These are phyloP conservation scores for Ehretia macrophylla DNA, from an alignment of 257 asterid species.

Conservation along the genomic window DNA sequence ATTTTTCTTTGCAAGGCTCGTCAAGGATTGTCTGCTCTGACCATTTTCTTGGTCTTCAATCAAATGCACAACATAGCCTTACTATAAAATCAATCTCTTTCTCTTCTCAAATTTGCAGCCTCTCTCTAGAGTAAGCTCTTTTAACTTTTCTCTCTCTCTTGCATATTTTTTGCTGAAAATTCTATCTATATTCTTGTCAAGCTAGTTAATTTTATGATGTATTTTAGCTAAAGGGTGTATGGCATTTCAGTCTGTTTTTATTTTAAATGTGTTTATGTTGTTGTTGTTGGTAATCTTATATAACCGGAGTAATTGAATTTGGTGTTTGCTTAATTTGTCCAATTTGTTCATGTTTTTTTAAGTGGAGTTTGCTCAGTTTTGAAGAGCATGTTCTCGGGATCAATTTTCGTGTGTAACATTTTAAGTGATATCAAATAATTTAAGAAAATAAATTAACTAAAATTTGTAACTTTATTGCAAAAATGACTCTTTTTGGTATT, in stretches of 20 bases:
- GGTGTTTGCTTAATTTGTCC: too few relatives aligned
- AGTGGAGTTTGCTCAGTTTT: too few relatives aligned
- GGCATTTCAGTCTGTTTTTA: neutral
- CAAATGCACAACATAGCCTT: slow-evolving; percentile 18
- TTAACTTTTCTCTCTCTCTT: neutral
- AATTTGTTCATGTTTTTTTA: too few relatives aligned
- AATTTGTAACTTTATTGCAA: too few relatives aligned
- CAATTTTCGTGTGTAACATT: too few relatives aligned
- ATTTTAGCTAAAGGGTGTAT: slow-evolving; percentile 10
- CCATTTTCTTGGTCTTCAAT: slow-evolving; percentile 7
- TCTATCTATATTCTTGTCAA: neutral
- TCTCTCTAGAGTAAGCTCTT: slow-evolving; percentile 42
- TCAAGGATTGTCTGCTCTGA: slow-evolving; percentile 19
- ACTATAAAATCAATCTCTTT: slow-evolving; percentile 32
- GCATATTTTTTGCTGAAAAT: neutral
- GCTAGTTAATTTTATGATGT: neutral
- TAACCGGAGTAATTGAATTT: too few relatives aligned
- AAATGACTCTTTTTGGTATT: too few relatives aligned
- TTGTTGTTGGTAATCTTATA: too few relatives aligned
- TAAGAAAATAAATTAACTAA: too few relatives aligned
- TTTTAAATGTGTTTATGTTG: too few relatives aligned
- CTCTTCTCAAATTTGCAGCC: slow-evolving; percentile 41
- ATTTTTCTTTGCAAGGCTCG: slow-evolving; percentile 20
- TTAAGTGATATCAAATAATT: too few relatives aligned
- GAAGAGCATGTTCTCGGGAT: too few relatives aligned